Conservation (phyloP, 345 rosid species). For the Clarkia xantiana region DNA sequence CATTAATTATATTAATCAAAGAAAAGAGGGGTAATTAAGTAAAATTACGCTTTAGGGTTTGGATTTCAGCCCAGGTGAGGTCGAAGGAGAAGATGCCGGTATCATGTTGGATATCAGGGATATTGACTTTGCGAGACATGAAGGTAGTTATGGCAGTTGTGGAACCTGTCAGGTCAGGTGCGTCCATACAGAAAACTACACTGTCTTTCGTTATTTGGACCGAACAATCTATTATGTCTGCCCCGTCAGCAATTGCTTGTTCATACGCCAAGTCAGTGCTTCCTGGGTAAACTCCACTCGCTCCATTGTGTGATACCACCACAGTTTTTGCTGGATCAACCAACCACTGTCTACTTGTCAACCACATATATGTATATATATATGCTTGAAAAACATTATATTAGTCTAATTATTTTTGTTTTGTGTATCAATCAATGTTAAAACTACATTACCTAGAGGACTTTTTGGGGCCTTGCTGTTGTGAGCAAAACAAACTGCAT, state of each 20-base stretch:
- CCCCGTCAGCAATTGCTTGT: conserved; percentile 63
- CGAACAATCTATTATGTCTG: conserved; percentile 63
- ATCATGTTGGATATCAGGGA: conserved; percentile 51
- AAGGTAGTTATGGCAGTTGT: conserved; percentile 49
- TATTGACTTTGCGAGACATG: conserved; percentile 29
- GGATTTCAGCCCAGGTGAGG: conserved; percentile 76
- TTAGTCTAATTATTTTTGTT: too few relatives aligned
- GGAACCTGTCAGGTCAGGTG: conserved; percentile 40
- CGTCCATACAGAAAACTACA: conserved; percentile 54
- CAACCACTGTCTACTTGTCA: neutral
- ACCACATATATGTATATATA: neutral
- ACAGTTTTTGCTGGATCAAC: conserved; percentile 23
- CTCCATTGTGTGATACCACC: conserved; percentile 71
- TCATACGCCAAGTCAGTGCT: conserved; percentile 76
- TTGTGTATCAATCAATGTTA: too few relatives aligned
- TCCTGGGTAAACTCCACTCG: conserved; percentile 73
- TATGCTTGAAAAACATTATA: neutral
- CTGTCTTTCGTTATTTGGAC: conserved; percentile 88
- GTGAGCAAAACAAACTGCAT: conserved; percentile 54
- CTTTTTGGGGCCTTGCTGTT: conserved; percentile 17
- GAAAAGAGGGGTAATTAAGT: too few relatives aligned
- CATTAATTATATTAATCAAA: too few relatives aligned
- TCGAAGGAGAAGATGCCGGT: conserved; percentile 78
- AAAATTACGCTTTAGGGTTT: conserved; percentile 60
- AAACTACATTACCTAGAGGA: conserved; percentile 18